phyloP scores from a whole-genome alignment of 179 eudicot genomes.

The Camellia oleifera region DNA sequence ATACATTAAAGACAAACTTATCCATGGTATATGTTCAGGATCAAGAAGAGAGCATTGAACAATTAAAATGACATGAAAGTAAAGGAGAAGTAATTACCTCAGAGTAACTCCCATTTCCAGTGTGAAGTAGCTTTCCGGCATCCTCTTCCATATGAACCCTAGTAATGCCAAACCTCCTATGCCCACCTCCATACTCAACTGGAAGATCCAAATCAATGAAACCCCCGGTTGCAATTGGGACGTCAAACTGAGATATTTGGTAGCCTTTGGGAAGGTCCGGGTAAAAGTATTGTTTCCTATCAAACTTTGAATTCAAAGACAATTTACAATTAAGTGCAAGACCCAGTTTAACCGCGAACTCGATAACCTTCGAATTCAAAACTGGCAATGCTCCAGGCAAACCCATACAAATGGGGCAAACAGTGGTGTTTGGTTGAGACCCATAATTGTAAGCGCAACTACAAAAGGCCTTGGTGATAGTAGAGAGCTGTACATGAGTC shows the following conservation, averaged over 20 bases:
- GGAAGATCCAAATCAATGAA: conserved; percentile 88
- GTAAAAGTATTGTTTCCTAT: conserved; percentile 94
- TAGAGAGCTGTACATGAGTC: conserved; percentile 88
- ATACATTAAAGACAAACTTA: background rate
- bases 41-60: background rate
- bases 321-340: conserved; percentile 84
- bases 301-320: conserved; percentile 76
- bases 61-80: background rate
- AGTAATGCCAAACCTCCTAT: conserved; percentile 81
- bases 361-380: conserved; percentile 80
- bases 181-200: conserved; percentile 90
- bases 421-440: conserved; percentile 65
- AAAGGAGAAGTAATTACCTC: conserved; percentile 47
- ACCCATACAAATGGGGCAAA: conserved; percentile 95
- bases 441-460: conserved; percentile 86
- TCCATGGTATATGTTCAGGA: background rate
- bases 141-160: conserved; percentile 99
- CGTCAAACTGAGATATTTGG: conserved; percentile 94
- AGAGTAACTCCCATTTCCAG: conserved; percentile 69
- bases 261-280: conserved; percentile 97
- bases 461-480: conserved; percentile 86
- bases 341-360: conserved; percentile 81
- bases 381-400: conserved; percentile 96
- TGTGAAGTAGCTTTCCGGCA: conserved; percentile 89
- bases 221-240: conserved; percentile 84